Evolutionary conservation across 140 eudicot species (phyloP).

Genomic region (Ambrosia hybrid): DNA sequence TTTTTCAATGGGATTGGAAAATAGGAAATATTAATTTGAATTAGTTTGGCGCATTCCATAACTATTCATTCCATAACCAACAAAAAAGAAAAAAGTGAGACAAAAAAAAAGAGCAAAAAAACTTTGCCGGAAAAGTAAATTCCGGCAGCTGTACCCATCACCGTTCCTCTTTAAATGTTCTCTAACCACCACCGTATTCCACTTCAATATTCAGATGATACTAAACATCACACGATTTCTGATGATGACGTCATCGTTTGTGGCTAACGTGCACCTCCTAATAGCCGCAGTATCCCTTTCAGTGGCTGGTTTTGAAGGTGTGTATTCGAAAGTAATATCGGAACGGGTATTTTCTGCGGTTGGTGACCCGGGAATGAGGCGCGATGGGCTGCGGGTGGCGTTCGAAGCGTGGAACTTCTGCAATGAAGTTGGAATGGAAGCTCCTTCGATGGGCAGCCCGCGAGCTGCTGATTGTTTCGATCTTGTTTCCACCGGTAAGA

Average conservation of each 20-base stretch:
- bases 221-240: slow-evolving; percentile 12
- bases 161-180: neutral
- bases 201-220: slow-evolving; percentile 12
- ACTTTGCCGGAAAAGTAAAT: slow-evolving; percentile 13
- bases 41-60: slow-evolving; percentile 23
- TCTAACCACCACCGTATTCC: neutral
- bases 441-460: slow-evolving; percentile 86
- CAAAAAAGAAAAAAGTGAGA: neutral
- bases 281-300: slow-evolving; percentile 7
- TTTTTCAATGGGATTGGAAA: slow-evolving; percentile 6
- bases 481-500: slow-evolving; percentile 28
- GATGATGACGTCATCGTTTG: slow-evolving; percentile 16
- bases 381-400: slow-evolving; percentile 72
- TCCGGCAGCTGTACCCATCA: slow-evolving; percentile 24
- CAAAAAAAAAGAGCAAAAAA: neutral
- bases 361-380: slow-evolving; percentile 89
- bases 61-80: neutral
- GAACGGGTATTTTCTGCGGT: slow-evolving; percentile 44
- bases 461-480: slow-evolving; percentile 91
- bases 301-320: neutral
- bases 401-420: slow-evolving; percentile 92
- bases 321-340: neutral
- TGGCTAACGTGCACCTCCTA: slow-evolving; percentile 8
- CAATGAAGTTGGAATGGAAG: slow-evolving; percentile 86
- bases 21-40: slow-evolving; percentile 10